Evolutionary conservation across 192 early-diverging fungal species (phyloP), one percentile per base, ranked within the genome.

Genomic region (Gryganskiella cystojenkinii): DNA sequence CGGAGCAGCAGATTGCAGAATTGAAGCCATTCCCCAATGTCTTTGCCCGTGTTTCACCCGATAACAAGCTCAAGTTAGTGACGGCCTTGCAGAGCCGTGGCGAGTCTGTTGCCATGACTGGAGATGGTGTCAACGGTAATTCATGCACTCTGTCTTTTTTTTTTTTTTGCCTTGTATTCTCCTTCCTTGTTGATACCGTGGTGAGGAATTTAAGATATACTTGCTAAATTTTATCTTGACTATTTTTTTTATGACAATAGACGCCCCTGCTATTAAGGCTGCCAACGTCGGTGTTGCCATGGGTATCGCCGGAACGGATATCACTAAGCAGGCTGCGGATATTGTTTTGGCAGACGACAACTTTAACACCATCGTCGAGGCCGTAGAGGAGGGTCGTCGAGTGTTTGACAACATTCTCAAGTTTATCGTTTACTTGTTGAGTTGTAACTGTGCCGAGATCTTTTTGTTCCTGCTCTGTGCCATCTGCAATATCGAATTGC

Each of bases 381-480:
- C 96, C 13, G 92, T 99, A 14, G 87, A 91, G 65, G 96, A 98
- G 81, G 98, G 98, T 35, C 87, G 98, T 20, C 91, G 90, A 45
- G 95, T 99, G 15, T 99, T 96, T 85, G 95, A 96, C 85, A 99
- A 99, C 83, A 99, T 99, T 81, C 84, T 93, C 40, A 98, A 98
- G 86, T 99, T 99, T 61, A 92, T 99, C 64, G 90, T 99, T 15
- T 97, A 99, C 78, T 86, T 99, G 61, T 70, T 98, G 42, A 91
- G 89, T 64, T 97, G 96, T 84, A 99, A 99, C 78, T 92, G 92
- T 45, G 95, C 96, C 31, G 97, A 99, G 83, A 95, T 99, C 60
- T 91, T 97, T 66, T 80, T 98, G 63, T 91, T 95, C 85, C 68
- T 99, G 44, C 84, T 92, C 62, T 94, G 88, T 27, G 67, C 95